Evolutionary conservation across 1,284 basidiomycete species (phyloP), one percentile per base, ranked within the genome.

Genomic region (Ganoderma lucidum): DNA sequence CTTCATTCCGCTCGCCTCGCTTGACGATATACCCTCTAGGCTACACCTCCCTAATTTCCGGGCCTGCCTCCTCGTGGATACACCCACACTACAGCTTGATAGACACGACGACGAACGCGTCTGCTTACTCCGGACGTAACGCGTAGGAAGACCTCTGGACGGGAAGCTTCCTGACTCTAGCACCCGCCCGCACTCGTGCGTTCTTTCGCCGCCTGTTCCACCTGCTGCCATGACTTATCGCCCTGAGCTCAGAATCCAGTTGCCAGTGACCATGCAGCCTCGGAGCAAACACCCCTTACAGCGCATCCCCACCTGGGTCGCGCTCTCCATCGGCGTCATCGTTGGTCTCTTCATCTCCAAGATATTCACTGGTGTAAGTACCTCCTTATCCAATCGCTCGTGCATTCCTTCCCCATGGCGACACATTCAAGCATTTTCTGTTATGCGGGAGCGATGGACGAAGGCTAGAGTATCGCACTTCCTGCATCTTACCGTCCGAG

Each of bases 331-430:
- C 70, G 93, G 93, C 62, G 80, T 94, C 30, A 74, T 91, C 58
- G 79, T 91, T 58, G 93, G 93, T n/a, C 80, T 93, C 59, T 72
- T 91, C 59, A 80, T 93, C 63, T 86, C 91, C 17, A 83, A 86
- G 45, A 72, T 88, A 6, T 77, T 91, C 70, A 75, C 79, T 1
- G 68, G 76, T 44, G 78, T 77, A 71, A 78, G 76, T 75, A 19
- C 2, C 30, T 4, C 9, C 53, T 35, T 12, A 8, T 56, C 30
- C 23, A 56, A 6, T 35, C 3, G 14, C 17, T 4, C 15, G 8
- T 30, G 14, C 53, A 19, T 56, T 32, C 14, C 17, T 35, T 12
- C 15, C 6, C 32, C 30, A 1, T 17, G 15, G 1, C 53, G 2
- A 51, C n/a, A 10, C 23, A 12, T 28, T 28, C 23, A 14, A 28